phyloP scores from a whole-genome alignment of 208 protist genomes.

The Angomonas deanei region DNA sequence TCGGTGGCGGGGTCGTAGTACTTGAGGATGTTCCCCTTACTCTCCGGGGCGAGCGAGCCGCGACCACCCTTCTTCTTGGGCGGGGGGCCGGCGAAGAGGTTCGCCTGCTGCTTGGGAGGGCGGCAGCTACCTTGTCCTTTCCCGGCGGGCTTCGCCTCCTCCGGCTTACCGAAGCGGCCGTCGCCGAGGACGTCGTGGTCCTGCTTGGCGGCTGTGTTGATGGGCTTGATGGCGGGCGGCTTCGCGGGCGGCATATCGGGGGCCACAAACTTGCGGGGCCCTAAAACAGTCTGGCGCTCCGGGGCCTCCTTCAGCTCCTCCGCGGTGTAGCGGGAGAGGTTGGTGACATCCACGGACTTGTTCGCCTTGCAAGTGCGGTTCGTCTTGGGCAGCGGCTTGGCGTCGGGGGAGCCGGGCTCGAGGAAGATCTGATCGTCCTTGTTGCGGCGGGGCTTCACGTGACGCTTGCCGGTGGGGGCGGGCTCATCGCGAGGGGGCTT shows the following conservation, averaged over 20 bases:
- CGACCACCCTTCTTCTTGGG: background rate
- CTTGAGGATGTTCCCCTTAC: conserved; percentile 24
- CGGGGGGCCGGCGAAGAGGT: conserved; percentile 22
- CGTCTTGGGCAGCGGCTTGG: conserved; percentile 1
- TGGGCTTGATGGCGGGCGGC: conserved; percentile 36
- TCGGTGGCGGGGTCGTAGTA: conserved; percentile 69
- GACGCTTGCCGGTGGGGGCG: conserved; percentile 25
- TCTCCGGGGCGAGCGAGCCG: background rate
- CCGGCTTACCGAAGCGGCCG: conserved; percentile 45
- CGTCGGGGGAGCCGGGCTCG: conserved; percentile 13
- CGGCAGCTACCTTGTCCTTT: conserved; percentile 33
- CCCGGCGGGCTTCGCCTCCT: conserved; percentile 28
- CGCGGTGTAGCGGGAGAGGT: conserved; percentile 59
- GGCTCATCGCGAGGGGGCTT: conserved; percentile 26
- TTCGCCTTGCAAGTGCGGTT: conserved; percentile 45
- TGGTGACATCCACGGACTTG: conserved; percentile 66
- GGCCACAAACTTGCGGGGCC: conserved; percentile 46
- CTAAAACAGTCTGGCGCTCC: conserved; percentile 29
- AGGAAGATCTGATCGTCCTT: conserved; percentile 19
- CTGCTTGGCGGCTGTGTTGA: conserved; percentile 54
- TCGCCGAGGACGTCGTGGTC: conserved; percentile 81
- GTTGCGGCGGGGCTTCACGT: conserved; percentile 15
- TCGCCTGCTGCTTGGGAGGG: conserved; percentile 37
- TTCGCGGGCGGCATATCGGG: conserved; percentile 38
- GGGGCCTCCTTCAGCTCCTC: conserved; percentile 61